These are phyloP conservation scores for Calocybe cyanea DNA, from an alignment of 768 basidiomycete species.

Conservation along the genomic window DNA sequence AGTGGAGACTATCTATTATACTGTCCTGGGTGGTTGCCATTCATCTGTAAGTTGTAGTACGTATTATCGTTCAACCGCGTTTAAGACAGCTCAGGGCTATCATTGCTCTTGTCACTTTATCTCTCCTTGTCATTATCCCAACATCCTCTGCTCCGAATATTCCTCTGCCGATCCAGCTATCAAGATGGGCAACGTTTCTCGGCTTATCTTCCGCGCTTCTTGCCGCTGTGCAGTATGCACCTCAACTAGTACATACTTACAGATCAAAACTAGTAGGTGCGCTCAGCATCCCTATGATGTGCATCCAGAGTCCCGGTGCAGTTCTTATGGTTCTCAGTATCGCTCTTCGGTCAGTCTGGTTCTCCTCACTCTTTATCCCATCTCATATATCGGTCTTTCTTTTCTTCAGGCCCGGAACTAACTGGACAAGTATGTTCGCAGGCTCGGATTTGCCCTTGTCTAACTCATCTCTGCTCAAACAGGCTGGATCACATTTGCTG, in stretches of 20 bases:
- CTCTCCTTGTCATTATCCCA: conserved; percentile 48
- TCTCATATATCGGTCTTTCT: conserved; percentile 3
- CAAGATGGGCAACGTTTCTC: conserved; percentile 79
- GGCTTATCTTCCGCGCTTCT: conserved; percentile 79
- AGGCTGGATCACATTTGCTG: conserved; percentile 82
- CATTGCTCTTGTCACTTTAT: conserved; percentile 55
- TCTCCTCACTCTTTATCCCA: conserved; percentile 1
- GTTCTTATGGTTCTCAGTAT: conserved; percentile 84
- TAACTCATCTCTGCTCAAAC: not conserved
- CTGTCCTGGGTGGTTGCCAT: conserved; percentile 67
- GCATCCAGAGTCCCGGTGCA: conserved; percentile 89
- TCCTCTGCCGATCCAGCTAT: conserved; percentile 28
- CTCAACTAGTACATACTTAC: conserved; percentile 83
- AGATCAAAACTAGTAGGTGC: conserved; percentile 80
- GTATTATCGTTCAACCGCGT: conserved; percentile 2
- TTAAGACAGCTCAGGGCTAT: conserved; percentile 38
- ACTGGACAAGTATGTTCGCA: conserved; percentile 69
- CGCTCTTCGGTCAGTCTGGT: conserved; percentile 50
- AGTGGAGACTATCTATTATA: conserved; percentile 77
- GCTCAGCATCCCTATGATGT: conserved; percentile 93
- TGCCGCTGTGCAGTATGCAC: conserved; percentile 82
- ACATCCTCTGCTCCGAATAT: conserved; percentile 35
- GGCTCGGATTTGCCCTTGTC: not conserved
- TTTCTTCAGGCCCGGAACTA: conserved; percentile 62
- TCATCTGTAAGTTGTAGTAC: conserved; percentile 62